phyloP scores from a whole-genome alignment of 805 yeast genomes.

The Spathaspora gorwiae region DNA sequence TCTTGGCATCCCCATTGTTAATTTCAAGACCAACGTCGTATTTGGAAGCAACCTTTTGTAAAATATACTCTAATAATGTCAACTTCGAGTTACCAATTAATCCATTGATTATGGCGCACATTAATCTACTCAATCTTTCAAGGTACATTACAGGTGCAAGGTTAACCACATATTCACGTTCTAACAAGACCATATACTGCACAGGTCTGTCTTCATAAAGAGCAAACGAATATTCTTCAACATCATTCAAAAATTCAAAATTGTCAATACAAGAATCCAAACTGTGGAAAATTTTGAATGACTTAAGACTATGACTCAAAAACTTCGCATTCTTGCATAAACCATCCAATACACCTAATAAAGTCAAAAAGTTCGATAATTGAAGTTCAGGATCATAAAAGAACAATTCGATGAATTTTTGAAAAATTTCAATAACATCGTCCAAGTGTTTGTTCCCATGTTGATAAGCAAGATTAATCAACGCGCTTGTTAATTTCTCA shows the following conservation, averaged over 20 bases:
- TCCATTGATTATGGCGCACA: slow-evolving; percentile 30
- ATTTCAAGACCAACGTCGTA: slow-evolving; percentile 11
- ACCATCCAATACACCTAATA: slow-evolving; percentile 33
- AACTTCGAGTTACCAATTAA: slow-evolving; percentile 20
- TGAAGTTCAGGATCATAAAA: slow-evolving; percentile 18
- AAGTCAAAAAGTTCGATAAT: slow-evolving; percentile 29
- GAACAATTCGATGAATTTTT: slow-evolving; percentile 21
- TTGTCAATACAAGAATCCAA: slow-evolving; percentile 36
- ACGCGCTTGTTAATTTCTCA: slow-evolving; percentile 30
- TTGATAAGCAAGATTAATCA: slow-evolving; percentile 24
- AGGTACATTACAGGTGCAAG: slow-evolving; percentile 33
- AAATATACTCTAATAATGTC: slow-evolving; percentile 25
- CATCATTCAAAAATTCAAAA: slow-evolving; percentile 32
- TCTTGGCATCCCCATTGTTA: slow-evolving; percentile 14
- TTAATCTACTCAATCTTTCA: slow-evolving; percentile 29
- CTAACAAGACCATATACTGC: slow-evolving; percentile 15
- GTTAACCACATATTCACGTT: slow-evolving; percentile 23
- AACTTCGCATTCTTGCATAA: slow-evolving; percentile 23
- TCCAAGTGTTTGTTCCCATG: slow-evolving; percentile 17
- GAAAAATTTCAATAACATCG: slow-evolving; percentile 23
- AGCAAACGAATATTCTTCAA: slow-evolving; percentile 27
- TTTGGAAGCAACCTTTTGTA: slow-evolving; percentile 20
- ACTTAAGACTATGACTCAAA: slow-evolving; percentile 16
- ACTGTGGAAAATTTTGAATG: slow-evolving; percentile 27
- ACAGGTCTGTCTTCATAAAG: slow-evolving; percentile 8